Evolutionary conservation across 2,329 filamentous ascomycete genomes (phyloP).

Genomic region (Verticillium klebahnii): DNA sequence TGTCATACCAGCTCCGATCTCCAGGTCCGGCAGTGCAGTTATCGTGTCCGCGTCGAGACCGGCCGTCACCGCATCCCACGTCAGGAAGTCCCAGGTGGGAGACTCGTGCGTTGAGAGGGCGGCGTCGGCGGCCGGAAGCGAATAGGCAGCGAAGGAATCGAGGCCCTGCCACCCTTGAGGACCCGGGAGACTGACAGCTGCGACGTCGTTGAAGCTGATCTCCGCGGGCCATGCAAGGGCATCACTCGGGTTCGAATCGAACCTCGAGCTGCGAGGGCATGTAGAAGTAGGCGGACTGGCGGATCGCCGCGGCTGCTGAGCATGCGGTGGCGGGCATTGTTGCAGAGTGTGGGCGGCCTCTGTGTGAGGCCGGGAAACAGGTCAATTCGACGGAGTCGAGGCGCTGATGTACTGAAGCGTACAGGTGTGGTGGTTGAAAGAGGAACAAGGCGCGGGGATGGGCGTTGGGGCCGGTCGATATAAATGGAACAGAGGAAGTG

Average conservation of each 20-base stretch:
- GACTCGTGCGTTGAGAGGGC: neutral
- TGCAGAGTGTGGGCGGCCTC: slow-evolving; percentile 13
- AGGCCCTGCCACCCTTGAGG: slow-evolving; percentile 1
- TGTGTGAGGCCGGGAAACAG: neutral
- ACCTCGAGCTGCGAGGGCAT: slow-evolving; percentile 5
- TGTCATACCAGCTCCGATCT: slow-evolving; percentile 1
- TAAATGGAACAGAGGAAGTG: neutral
- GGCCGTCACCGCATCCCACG: neutral
- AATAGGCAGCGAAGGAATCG: slow-evolving; percentile 1
- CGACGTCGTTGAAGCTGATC: slow-evolving; percentile 1
- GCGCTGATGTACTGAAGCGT: neutral
- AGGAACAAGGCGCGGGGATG: neutral
- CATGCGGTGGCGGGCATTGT: slow-evolving; percentile 10
- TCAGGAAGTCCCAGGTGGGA: neutral
- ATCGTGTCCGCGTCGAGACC: neutral
- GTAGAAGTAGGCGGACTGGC: slow-evolving; percentile 5
- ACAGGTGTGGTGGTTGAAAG: neutral
- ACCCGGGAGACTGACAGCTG: slow-evolving; percentile 1
- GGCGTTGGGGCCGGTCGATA: neutral
- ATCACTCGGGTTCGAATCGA: slow-evolving; percentile 8
- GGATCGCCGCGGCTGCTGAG: neutral
- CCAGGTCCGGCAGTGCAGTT: neutral
- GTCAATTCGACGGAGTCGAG: neutral
- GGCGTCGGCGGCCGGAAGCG: neutral
- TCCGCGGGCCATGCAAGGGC: slow-evolving; percentile 4